phyloP scores from a whole-genome alignment of 2,329 filamentous ascomycete species.

The Pseudopithomyces chartarum region DNA sequence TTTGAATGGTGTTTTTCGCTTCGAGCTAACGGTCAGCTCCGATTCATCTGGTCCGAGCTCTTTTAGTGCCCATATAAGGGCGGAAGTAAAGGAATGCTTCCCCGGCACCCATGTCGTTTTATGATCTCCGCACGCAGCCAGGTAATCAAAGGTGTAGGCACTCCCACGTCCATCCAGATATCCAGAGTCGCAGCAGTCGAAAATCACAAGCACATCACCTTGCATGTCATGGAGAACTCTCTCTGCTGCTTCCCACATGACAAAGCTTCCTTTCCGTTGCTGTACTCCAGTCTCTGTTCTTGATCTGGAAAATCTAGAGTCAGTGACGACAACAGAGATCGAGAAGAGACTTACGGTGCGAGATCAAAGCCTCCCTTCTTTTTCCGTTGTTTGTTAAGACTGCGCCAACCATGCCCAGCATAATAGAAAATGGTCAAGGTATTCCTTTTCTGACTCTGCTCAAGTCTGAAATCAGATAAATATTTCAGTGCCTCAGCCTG shows the following conservation, averaged over 20 bases:
- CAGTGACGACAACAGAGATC: neutral
- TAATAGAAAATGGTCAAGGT: conserved; percentile 25
- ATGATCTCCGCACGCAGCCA: conserved; percentile 6
- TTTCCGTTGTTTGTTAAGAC: neutral
- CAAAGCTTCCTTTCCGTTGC: neutral
- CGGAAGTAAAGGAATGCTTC: conserved; percentile 10
- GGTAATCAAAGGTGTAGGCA: conserved; percentile 7
- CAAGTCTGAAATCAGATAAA: conserved; percentile 11
- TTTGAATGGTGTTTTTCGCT: neutral
- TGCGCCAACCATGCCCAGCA: conserved; percentile 15
- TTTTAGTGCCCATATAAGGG: conserved; percentile 14
- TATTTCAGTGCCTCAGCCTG: conserved; percentile 12
- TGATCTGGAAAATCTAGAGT: neutral
- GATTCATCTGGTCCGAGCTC: neutral
- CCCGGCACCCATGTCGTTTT: neutral
- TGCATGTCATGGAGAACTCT: conserved; percentile 4
- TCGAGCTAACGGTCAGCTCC: neutral
- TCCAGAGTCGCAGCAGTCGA: conserved; percentile 30
- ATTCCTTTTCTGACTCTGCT: conserved; percentile 13
- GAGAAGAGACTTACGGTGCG: conserved; percentile 6
- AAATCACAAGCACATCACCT: conserved; percentile 26
- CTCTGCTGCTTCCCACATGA: conserved; percentile 21
- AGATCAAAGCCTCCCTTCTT: conserved; percentile 3
- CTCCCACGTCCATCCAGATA: conserved; percentile 9
- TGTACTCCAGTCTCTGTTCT: neutral